A percentile compares a stretch with the other conserved stretches of the same genome.
phyloP scores from a whole-genome alignment of 805 yeast genomes.

The Pichia exigua region DNA sequence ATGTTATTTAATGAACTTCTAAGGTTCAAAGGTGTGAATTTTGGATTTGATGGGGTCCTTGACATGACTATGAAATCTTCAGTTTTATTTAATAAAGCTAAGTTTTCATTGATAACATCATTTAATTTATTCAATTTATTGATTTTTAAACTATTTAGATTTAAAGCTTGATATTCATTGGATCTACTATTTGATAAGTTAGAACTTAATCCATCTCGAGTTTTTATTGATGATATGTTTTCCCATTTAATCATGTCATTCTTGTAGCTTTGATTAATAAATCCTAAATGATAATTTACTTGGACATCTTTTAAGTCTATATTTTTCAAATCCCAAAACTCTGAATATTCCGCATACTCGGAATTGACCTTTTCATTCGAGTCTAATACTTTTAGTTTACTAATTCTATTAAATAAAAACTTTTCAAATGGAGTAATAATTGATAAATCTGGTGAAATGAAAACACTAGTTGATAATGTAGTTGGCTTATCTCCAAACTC shows the following conservation, averaged over 20 bases:
- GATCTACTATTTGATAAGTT: neutral
- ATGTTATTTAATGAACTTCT: neutral
- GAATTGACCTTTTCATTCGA: neutral
- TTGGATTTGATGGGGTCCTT: neutral
- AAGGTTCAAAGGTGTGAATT: neutral
- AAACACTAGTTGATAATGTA: neutral
- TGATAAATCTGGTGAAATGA: slow-evolving; percentile 7
- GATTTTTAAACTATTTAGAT: neutral
- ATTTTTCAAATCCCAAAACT: neutral
- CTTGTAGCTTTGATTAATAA: slow-evolving; percentile 3
- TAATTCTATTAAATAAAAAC: neutral
- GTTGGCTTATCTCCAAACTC: neutral
- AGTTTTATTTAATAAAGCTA: neutral
- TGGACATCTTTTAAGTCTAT: neutral
- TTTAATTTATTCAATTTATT: neutral
- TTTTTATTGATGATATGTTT: neutral
- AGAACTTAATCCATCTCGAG: neutral
- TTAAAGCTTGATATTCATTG: neutral
- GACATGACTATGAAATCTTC: neutral
- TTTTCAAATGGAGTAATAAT: slow-evolving; percentile 9
- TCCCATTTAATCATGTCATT: slow-evolving; percentile 1
- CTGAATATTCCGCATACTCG: neutral
- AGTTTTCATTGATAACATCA: neutral
- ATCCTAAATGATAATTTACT: slow-evolving; percentile 4
- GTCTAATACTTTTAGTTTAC: slow-evolving; percentile 1